These are phyloP conservation scores for Penicillium sp. DNA, from an alignment of 2,329 filamentous ascomycete genomes.

Conservation along the genomic window DNA sequence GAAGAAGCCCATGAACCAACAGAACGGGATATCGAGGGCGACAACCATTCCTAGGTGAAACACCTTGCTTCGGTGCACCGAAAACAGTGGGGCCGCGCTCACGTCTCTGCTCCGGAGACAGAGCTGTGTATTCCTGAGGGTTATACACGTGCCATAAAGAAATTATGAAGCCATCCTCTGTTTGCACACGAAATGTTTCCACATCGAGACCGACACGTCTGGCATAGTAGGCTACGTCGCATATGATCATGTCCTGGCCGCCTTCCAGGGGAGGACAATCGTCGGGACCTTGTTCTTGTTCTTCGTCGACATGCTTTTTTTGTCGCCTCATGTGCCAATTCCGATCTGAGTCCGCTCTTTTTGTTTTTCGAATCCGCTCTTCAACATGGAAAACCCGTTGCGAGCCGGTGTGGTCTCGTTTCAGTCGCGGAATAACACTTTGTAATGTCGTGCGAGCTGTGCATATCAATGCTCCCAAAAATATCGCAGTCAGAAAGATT, in stretches of 20 bases:
- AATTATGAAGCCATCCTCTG: slow-evolving; percentile 90
- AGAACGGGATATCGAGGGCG: slow-evolving; percentile 69
- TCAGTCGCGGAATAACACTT: slow-evolving; percentile 55
- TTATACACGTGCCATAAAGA: slow-evolving; percentile 88
- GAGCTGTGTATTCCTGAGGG: slow-evolving; percentile 67
- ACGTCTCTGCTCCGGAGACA: slow-evolving; percentile 45
- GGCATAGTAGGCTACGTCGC: slow-evolving; percentile 83
- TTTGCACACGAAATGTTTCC: slow-evolving; percentile 80
- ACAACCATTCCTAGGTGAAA: slow-evolving; percentile 26
- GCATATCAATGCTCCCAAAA: slow-evolving; percentile 71
- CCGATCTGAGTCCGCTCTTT: slow-evolving; percentile 58
- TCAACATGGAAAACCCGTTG: slow-evolving; percentile 70
- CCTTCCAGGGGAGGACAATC: slow-evolving; percentile 76
- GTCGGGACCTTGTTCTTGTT: slow-evolving; percentile 33
- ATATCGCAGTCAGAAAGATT: slow-evolving; percentile 72
- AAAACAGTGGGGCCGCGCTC: slow-evolving; percentile 65
- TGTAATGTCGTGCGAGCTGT: slow-evolving; percentile 57
- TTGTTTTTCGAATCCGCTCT: slow-evolving; percentile 61
- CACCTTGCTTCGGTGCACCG: slow-evolving; percentile 35
- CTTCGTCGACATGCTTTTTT: slow-evolving; percentile 42
- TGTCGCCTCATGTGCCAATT: slow-evolving; percentile 59
- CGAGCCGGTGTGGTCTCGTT: slow-evolving; percentile 60
- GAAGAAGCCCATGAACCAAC: slow-evolving; percentile 83
- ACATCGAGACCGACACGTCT: slow-evolving; percentile 82
- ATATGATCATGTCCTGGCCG: slow-evolving; percentile 73